These are phyloP conservation scores for Beauveria caledonica DNA, from an alignment of 2,329 filamentous ascomycete species.

Conservation along the genomic window DNA sequence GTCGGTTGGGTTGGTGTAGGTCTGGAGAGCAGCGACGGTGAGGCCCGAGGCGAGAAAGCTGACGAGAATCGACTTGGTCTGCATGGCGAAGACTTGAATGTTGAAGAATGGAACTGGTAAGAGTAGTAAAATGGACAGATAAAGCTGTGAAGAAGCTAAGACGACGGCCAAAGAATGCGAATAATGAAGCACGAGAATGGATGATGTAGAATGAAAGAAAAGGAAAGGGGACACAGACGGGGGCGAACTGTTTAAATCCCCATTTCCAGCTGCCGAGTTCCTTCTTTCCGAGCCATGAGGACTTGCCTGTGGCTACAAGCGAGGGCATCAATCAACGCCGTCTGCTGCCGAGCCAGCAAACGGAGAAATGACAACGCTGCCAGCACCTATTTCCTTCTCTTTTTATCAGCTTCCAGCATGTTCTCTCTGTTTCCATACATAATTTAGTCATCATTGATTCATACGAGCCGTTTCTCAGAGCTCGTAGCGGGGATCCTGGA, in stretches of 20 bases:
- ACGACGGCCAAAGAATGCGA: slow-evolving; percentile 6
- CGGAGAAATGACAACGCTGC: neutral
- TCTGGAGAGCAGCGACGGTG: neutral
- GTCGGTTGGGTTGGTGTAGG: neutral
- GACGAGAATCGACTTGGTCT: neutral
- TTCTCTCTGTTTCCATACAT: neutral
- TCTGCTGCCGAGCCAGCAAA: neutral
- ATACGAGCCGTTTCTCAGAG: slow-evolving; percentile 3
- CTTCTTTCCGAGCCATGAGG: neutral
- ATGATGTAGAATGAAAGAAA: slow-evolving; percentile 5
- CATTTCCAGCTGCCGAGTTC: neutral
- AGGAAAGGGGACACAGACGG: neutral
- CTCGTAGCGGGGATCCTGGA: neutral
- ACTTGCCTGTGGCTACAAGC: neutral
- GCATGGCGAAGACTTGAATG: neutral
- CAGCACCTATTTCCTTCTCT: neutral
- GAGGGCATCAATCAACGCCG: neutral
- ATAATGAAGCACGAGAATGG: slow-evolving; percentile 7
- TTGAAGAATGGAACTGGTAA: neutral
- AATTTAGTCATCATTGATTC: slow-evolving; percentile 2
- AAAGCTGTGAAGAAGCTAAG: slow-evolving; percentile 10
- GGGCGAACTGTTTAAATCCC: slow-evolving; percentile 1
- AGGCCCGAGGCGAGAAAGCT: neutral
- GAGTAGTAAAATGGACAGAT: neutral
- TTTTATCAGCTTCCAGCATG: neutral